These are phyloP conservation scores for Arctium minus DNA, from an alignment of 129 eudicot species.

Conservation along the genomic window DNA sequence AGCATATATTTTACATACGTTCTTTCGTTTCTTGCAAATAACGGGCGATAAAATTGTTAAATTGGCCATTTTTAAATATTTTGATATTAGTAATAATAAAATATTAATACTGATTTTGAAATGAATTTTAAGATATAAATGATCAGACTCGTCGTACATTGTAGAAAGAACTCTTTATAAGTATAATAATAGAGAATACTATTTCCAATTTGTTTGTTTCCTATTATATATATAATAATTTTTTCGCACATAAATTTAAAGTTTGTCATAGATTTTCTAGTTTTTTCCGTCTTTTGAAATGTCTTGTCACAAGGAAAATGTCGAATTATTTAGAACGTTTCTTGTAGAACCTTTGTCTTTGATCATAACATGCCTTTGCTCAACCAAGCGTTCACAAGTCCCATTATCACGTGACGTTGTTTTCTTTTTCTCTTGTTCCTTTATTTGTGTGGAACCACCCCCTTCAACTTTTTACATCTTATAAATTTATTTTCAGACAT, in stretches of 20 bases:
- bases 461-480: neutral
- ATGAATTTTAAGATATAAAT: neutral
- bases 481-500: neutral
- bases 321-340: neutral
- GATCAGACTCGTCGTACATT: neutral
- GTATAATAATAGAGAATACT: neutral
- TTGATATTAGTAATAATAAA: too few relatives aligned
- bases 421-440: neutral
- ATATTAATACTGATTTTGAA: neutral
- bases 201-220: neutral
- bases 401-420: conserved; percentile 8
- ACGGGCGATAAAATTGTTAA: too few relatives aligned
- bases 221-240: too few relatives aligned
- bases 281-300: neutral
- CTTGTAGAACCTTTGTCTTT: neutral
- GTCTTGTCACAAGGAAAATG: neutral
- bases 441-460: neutral
- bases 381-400: neutral
- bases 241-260: neutral
- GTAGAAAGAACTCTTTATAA: neutral
- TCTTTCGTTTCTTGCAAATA: too few relatives aligned
- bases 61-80: too few relatives aligned
- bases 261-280: neutral
- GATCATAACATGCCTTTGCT: conserved; percentile 1
- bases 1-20: too few relatives aligned